phyloP scores from a whole-genome alignment of 768 basidiomycete species.

The button mushroom (Agaricus bisporus) region DNA sequence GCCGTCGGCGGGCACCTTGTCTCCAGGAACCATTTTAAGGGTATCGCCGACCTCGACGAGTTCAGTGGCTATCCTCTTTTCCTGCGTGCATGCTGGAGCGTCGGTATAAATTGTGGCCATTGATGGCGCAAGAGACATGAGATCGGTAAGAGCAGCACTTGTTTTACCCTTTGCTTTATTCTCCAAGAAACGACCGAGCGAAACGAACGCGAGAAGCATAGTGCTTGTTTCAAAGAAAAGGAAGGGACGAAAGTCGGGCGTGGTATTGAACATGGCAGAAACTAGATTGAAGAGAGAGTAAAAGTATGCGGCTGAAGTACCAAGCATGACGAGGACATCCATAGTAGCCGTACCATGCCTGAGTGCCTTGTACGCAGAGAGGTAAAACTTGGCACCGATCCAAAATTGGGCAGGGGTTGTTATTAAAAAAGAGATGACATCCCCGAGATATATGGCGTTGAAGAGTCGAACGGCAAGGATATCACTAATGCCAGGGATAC shows the following conservation, averaged over 20 bases:
- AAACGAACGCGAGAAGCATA: slow-evolving; percentile 97
- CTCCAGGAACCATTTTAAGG: slow-evolving; percentile 92
- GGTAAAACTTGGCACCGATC: slow-evolving; percentile 84
- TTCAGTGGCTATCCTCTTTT: slow-evolving; percentile 91
- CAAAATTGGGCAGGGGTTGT: slow-evolving; percentile 93
- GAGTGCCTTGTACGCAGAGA: slow-evolving; percentile 84
- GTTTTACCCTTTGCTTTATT: slow-evolving; percentile 97
- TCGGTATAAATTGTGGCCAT: slow-evolving; percentile 97
- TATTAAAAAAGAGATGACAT: slow-evolving; percentile 66
- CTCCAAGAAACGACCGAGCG: slow-evolving; percentile 91
- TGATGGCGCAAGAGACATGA: slow-evolving; percentile 91
- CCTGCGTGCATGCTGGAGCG: slow-evolving; percentile 68
- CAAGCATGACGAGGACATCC: slow-evolving; percentile 96
- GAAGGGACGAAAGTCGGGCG: slow-evolving; percentile 69
- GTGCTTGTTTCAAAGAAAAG: slow-evolving; percentile 99
- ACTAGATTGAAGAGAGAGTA: slow-evolving; percentile 79
- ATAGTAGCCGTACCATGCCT: slow-evolving; percentile 90
- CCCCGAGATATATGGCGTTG: slow-evolving; percentile 74
- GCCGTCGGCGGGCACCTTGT: slow-evolving; percentile 95
- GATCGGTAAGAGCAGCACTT: slow-evolving; percentile 90
- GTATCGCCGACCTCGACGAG: slow-evolving; percentile 91
- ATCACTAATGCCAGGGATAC: slow-evolving; percentile 51
- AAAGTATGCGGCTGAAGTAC: slow-evolving; percentile 89
- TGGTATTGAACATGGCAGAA: slow-evolving; percentile 54
- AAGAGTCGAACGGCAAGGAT: slow-evolving; percentile 47